Evolutionary conservation across 1,284 basidiomycete genomes (phyloP), one percentile per base, ranked within the genome.

Genomic region (Pisolithus thermaeus): DNA sequence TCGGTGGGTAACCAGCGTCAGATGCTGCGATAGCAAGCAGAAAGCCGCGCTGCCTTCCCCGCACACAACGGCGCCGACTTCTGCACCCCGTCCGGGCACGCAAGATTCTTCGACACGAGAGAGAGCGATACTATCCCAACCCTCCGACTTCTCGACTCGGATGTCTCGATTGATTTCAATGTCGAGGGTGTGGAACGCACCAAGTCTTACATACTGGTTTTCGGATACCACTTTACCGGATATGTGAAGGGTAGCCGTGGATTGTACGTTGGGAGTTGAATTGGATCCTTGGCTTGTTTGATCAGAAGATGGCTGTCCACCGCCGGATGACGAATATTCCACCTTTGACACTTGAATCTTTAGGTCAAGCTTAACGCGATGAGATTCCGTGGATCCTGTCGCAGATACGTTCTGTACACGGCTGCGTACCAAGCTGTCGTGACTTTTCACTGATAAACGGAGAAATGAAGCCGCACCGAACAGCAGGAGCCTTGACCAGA

Each of bases 21-120:
- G 97, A 71, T 98, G 93, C 60, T 97, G 87, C 0, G 93, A 97
- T 22, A 99, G 75, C 23, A 99, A 73, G 68, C 96, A 99, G 62
- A 99, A 90, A 2, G 90, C 88, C 1, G 97, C 97, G 3, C 83
- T 87, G 16, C 96, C 94, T 76, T 99, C 97, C 36, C 97, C 96
- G 54, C 93, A 92, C 1, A 99, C 92, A 16, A 99, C 81, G 0
- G 97, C 97, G 8, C 91, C 97, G 1, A 99, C 90, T 67, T 99
- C 96, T 2, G 97, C 97, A 0, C 95, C 92, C 60, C 88, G 77
- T 20, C 93, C 94, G n/a, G 92, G 92, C 46, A 91, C 77, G 52
- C 91, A 92, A 35, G 92, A 83, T 60, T 99, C 97, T 49, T 87
- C 77, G 0, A 99, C 81, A 25, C 95, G 77, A 47, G 86, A 80